Evolutionary conservation across 306 rosid genomes (phyloP), one percentile per base, ranked within the genome.

Genomic region (Fragaria ananassa): DNA sequence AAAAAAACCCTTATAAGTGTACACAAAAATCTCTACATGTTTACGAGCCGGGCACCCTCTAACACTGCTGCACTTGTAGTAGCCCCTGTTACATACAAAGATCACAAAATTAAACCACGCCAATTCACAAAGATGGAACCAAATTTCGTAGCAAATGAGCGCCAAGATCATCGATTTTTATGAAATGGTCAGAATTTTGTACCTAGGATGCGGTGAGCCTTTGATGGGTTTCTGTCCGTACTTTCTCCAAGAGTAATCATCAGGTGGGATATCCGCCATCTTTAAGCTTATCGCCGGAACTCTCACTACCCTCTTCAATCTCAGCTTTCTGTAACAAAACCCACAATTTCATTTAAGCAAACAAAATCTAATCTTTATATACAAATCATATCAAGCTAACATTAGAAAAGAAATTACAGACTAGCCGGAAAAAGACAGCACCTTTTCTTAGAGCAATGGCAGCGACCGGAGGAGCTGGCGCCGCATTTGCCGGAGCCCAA

Each of bases 31-130:
- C 73, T 94, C 98, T 64, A 94, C 98, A 54, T 94, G 98, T 54
- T 94, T 94, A 10, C 98, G 76, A 18, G 98, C 98, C 53, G 98
- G 98, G 74, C 98, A 94, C 0, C 98, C 98, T 84, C 98, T 84
- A 0, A 94, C 95, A 27, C 97, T 94, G 80, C 98, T 94, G 81
- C 98, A 94, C 96, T 94, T 94, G 84, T 94, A 94, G 83, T 94
- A 94, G 0, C 98, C 96, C 85, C 98, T 94, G 86, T 78, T 56
- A 19, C 31, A n/a, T 9, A 46, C 0, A 69, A 25, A 34, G 0
- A 49, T 8, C 47, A 50, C 41, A 56, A 39, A 14, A 56, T 72
- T 42, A 56, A 29, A 72, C 57, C 50, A 71, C 2, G 58, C 21
- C n/a, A 3, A 27, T 1, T 9, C 0, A 63, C 69, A 18, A 64